Evolutionary conservation across 148 eudicot species (phyloP).

Genomic region (Rhododendron simsii): DNA sequence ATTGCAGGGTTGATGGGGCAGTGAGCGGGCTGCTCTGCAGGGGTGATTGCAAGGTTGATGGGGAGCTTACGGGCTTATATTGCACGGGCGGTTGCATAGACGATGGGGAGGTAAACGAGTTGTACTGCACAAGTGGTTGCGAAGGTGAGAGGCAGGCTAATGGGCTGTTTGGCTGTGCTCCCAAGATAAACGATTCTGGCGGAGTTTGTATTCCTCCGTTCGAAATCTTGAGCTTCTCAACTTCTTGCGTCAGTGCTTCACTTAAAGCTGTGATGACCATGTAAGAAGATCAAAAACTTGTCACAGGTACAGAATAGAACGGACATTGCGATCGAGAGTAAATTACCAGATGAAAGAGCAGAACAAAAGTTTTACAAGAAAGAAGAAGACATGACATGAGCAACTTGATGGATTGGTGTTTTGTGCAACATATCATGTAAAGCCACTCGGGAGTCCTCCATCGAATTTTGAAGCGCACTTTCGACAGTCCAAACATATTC

Average conservation of each 20-base stretch:
- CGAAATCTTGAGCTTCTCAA: conserved; percentile 47
- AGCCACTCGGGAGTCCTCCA: neutral
- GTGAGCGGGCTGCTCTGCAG: neutral
- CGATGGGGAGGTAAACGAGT: neutral
- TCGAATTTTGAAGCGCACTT: neutral
- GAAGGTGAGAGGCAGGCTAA: neutral
- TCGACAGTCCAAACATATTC: neutral
- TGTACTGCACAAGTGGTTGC: conserved; percentile 4
- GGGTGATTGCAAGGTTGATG: neutral
- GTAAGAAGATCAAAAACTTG: neutral
- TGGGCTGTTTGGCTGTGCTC: neutral
- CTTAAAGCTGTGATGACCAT: conserved; percentile 27
- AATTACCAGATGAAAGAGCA: neutral
- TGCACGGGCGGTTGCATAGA: neutral
- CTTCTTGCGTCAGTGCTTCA: conserved; percentile 55
- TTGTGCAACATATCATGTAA: neutral
- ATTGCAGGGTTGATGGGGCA: neutral
- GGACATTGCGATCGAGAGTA: neutral
- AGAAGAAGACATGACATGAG: too few species aligned
- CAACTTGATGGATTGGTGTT: too few species aligned
- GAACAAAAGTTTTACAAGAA: neutral
- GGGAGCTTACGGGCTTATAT: neutral
- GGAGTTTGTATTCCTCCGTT: conserved; percentile 35
- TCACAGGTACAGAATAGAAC: neutral
- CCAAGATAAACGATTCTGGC: conserved; percentile 34